Conservation (phyloP, 495 filamentous ascomycete genomes). For the Chaetomium tenue region DNA sequence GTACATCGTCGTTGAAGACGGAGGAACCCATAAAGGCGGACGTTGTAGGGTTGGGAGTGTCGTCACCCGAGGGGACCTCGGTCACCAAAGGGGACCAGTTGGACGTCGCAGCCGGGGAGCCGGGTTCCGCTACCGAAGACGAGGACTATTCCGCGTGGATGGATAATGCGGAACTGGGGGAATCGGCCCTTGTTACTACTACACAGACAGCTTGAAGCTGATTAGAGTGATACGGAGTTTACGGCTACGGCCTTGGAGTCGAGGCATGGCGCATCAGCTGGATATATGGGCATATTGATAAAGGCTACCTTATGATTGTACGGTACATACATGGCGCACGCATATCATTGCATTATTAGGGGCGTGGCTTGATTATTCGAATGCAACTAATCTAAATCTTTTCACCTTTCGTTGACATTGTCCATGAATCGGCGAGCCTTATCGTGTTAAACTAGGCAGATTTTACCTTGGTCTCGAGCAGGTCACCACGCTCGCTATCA, state of each 20-base stretch:
- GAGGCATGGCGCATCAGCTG: constrained; percentile 12
- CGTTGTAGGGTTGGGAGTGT: neutral
- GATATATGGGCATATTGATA: constrained; percentile 12
- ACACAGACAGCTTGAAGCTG: neutral
- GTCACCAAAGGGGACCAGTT: neutral
- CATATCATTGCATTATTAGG: constrained; percentile 2
- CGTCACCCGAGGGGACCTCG: neutral
- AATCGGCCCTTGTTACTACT: constrained; percentile 1
- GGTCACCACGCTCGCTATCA: too few relatives aligned
- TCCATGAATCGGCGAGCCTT: too few relatives aligned
- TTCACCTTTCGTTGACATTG: neutral
- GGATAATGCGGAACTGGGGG: constrained; percentile 26
- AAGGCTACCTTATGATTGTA: neutral
- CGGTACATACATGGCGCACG: neutral
- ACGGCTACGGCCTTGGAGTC: constrained; percentile 6
- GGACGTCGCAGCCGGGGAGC: neutral
- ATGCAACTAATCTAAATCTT: neutral
- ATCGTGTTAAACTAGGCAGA: too few relatives aligned
- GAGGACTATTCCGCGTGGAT: constrained; percentile 42
- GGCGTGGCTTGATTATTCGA: neutral
- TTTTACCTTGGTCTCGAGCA: too few relatives aligned
- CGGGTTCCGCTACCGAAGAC: constrained; percentile 14
- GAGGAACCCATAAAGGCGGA: neutral
- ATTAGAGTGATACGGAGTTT: neutral
- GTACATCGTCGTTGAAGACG: neutral